Percentiles rank a stretch among this genome's conserved stretches.
These are phyloP conservation scores for Phialophora expanda DNA, from an alignment of 2,329 filamentous ascomycete species.

Conservation along the genomic window DNA sequence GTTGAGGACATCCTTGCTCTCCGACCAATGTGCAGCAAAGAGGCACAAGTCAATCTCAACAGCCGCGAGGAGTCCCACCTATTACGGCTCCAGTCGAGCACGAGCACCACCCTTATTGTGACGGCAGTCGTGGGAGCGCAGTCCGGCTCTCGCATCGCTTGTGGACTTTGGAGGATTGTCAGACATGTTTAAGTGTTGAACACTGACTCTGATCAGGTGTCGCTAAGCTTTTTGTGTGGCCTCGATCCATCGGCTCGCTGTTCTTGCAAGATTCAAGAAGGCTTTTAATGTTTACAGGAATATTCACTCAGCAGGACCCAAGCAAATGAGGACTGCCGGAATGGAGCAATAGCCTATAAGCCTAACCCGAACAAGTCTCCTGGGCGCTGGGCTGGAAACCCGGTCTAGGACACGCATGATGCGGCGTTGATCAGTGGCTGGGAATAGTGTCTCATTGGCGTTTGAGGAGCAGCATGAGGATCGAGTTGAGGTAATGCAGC, in stretches of 20 bases:
- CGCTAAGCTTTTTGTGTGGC: neutral
- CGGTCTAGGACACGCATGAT: conserved; percentile 7
- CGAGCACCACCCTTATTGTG: conserved; percentile 4
- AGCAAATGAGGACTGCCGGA: conserved; percentile 8
- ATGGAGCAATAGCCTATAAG: conserved; percentile 10
- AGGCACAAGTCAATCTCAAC: conserved; percentile 31
- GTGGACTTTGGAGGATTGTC: neutral
- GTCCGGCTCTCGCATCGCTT: neutral
- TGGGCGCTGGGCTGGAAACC: conserved; percentile 14
- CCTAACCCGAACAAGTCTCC: conserved; percentile 13
- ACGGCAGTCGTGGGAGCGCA: conserved; percentile 1
- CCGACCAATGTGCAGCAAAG: conserved; percentile 26
- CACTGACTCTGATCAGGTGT: neutral
- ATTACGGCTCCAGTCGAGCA: conserved; percentile 8
- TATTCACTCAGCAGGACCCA: neutral
- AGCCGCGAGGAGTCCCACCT: conserved; percentile 27
- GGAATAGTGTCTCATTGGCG: conserved; percentile 25
- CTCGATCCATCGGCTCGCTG: neutral
- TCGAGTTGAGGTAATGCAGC: conserved; percentile 9
- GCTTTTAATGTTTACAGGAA: too few species aligned
- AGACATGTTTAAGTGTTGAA: neutral
- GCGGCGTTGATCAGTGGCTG: conserved; percentile 26
- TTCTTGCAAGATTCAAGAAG: neutral
- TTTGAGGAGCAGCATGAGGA: conserved; percentile 7
- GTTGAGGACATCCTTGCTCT: conserved; percentile 5